Evolutionary conservation across 345 rosid genomes (phyloP), one percentile per base, ranked within the genome.

Genomic region (Gossypium anomalum): DNA sequence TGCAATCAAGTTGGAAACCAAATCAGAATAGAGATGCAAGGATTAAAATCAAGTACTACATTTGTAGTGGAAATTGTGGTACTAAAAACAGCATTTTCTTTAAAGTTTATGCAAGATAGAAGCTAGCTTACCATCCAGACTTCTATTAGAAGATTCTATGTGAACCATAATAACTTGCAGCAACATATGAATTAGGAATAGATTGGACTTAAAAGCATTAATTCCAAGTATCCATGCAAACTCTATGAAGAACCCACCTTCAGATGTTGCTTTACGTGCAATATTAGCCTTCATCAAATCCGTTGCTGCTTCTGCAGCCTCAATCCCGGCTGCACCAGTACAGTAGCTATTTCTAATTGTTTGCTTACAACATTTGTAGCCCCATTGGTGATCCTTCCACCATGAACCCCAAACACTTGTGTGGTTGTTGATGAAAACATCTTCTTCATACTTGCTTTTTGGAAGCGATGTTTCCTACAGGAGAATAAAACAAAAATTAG

Each of bases 361-460:
- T 78, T 93, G 97, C 79, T 85, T 84, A 59, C 97, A 93, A 75
- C 98, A 93, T 74, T 81, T 90, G 53, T 91, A 90, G 20, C 97
- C 93, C 94, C 98, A 92, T n/a, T 86, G 95, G 51, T 89, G 89
- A 80, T 89, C 97, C 72, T 84, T 91, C 93, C 92, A 91, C 98
- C 97, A 91, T n/a, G 98, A 93, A 14, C 93, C 97, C 89, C 90
- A 93, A 23, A 91, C 97, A 58, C 81, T 83, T 7, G 92, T 87
- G 76, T 93, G 97, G 80, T 90, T 88, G 56, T 86, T 88, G 47
- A 81, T 70, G 72, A 76, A 80, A 59, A 82, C 71, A 75, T 88
- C 87, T 82, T 87, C 92, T 57, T 90, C 92, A 25, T 88, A 88
- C 76, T 85, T 90, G 82, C 92, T 88, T 79, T 73, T 88, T 2